phyloP scores from a whole-genome alignment of 768 basidiomycete species.

The Serendipita sp. region DNA sequence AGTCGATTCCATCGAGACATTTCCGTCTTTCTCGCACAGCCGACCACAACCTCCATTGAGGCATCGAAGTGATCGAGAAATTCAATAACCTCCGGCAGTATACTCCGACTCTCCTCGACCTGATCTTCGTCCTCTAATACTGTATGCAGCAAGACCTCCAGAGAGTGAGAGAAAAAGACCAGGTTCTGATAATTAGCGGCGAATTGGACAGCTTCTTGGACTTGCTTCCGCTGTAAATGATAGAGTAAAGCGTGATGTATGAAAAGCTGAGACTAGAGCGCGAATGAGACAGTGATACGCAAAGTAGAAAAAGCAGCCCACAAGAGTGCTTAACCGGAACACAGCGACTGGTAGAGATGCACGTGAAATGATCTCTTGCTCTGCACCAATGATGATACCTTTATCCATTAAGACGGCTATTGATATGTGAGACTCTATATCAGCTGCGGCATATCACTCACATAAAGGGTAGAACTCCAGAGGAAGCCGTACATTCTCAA shows the following conservation, averaged over 20 bases:
- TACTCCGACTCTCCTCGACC: slow-evolving; percentile 20
- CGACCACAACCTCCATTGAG: slow-evolving; percentile 82
- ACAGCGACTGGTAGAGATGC: slow-evolving; percentile 72
- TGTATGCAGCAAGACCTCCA: slow-evolving; percentile 87
- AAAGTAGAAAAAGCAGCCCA: slow-evolving; percentile 26
- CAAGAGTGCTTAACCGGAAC: slow-evolving; percentile 83
- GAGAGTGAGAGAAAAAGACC: slow-evolving; percentile 82
- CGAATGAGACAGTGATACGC: neutral
- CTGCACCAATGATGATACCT: slow-evolving; percentile 92
- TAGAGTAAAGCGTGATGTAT: slow-evolving; percentile 79
- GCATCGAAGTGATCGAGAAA: slow-evolving; percentile 93
- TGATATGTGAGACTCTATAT: neutral
- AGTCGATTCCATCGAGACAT: slow-evolving; percentile 77
- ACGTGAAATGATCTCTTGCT: slow-evolving; percentile 68
- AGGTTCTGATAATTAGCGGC: slow-evolving; percentile 76
- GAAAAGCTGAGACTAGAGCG: slow-evolving; percentile 72
- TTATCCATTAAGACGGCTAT: slow-evolving; percentile 97
- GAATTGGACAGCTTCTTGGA: slow-evolving; percentile 68
- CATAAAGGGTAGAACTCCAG: slow-evolving; percentile 94
- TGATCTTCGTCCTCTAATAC: slow-evolving; percentile 74
- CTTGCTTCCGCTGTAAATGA: slow-evolving; percentile 40
- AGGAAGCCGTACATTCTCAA: slow-evolving; percentile 85
- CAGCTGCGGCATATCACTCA: slow-evolving; percentile 25
- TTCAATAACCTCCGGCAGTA: slow-evolving; percentile 58
- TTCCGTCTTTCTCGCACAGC: slow-evolving; percentile 94